These are phyloP conservation scores for Phaeosphaeriaceae sp. DNA, from an alignment of 2,329 filamentous ascomycete species.

Conservation along the genomic window DNA sequence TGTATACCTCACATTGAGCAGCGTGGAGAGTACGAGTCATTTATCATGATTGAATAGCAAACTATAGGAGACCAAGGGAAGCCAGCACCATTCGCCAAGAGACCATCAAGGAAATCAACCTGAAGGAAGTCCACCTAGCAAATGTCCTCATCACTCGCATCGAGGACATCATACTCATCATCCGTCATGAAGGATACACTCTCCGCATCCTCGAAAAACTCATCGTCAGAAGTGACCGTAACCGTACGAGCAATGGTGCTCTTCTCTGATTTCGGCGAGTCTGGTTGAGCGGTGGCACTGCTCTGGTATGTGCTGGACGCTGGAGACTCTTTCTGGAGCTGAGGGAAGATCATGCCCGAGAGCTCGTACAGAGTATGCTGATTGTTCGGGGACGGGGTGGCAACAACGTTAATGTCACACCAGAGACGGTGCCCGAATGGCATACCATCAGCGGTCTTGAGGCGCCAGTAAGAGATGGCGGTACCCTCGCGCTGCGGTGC, in stretches of 20 bases:
- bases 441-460: slow-evolving; percentile 79
- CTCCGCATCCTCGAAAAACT: slow-evolving; percentile 66
- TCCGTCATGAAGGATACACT: slow-evolving; percentile 55
- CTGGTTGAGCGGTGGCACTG: slow-evolving; percentile 35
- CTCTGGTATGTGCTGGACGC: slow-evolving; percentile 77
- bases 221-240: slow-evolving; percentile 54
- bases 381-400: slow-evolving; percentile 9
- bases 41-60: too few species aligned
- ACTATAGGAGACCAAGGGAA: too few species aligned
- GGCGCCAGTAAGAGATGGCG: slow-evolving; percentile 93
- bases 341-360: slow-evolving; percentile 91
- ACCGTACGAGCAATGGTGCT: slow-evolving; percentile 40
- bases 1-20: too few species aligned
- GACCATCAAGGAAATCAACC: too few species aligned
- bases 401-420: slow-evolving; percentile 82
- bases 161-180: slow-evolving; percentile 89
- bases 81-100: too few species aligned
- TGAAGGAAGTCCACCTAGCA: slow-evolving; percentile 10
- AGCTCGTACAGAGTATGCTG: slow-evolving; percentile 20
- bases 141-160: slow-evolving; percentile 87
- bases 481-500: slow-evolving; percentile 78
- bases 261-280: slow-evolving; percentile 32
- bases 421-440: slow-evolving; percentile 94
- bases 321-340: slow-evolving; percentile 92
- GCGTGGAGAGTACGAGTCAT: too few species aligned